Evolutionary conservation across 2,329 filamentous ascomycete genomes (phyloP).

Genomic region (Hymenoscyphus fructigenus): DNA sequence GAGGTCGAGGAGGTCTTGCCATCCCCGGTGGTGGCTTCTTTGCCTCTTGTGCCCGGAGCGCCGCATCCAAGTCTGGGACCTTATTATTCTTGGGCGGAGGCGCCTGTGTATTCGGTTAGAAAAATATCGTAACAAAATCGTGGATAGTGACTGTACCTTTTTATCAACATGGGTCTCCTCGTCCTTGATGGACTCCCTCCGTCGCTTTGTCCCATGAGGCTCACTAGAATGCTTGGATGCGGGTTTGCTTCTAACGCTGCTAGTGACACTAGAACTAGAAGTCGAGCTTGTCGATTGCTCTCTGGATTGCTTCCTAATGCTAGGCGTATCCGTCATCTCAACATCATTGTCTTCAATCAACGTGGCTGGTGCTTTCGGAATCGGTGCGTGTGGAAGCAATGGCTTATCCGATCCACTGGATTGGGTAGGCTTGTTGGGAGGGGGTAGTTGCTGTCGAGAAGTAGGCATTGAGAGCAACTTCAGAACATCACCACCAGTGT

Average conservation of each 20-base stretch:
- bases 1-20: conserved; percentile 19
- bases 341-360: conserved; percentile 23
- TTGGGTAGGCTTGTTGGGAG: background rate
- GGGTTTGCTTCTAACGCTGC: background rate
- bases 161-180: conserved; percentile 22
- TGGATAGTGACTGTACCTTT: conserved; percentile 19
- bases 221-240: background rate
- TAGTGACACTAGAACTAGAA: background rate
- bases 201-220: conserved; percentile 21
- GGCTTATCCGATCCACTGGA: background rate
- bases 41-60: conserved; percentile 27
- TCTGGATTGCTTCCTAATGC: conserved; percentile 10
- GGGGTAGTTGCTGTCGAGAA: conserved; percentile 20
- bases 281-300: conserved; percentile 15
- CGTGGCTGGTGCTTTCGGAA: background rate
- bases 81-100: background rate
- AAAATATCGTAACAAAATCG: background rate
- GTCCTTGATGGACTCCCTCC: conserved; percentile 18
- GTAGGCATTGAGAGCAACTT: conserved; percentile 52
- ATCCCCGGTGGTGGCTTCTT: conserved; percentile 17
- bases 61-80: conserved; percentile 22
- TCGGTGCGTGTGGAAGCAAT: background rate
- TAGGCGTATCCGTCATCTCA: conserved; percentile 26
- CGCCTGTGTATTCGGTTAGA: background rate
- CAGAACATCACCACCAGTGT: conserved; percentile 67